Conservation (phyloP, 805 yeast species). For the Jamesozyma lodderae region DNA sequence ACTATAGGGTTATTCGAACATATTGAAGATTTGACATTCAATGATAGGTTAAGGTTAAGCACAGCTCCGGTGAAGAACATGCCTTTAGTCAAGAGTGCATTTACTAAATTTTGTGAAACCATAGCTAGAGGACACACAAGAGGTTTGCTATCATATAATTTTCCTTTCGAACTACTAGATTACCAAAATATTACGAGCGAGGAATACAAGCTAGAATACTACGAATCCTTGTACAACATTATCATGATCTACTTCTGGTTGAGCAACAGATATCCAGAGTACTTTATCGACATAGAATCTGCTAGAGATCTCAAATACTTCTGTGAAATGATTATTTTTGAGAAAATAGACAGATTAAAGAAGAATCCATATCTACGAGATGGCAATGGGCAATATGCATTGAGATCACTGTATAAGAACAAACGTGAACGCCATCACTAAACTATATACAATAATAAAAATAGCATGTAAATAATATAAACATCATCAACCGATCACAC, state of each 20-base stretch:
- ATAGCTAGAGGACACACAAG: conserved; percentile 48
- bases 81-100: conserved; percentile 34
- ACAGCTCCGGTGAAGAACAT: conserved; percentile 52
- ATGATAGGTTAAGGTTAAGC: conserved; percentile 48
- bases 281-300: conserved; percentile 66
- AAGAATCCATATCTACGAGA: conserved; percentile 24
- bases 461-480: too few species aligned
- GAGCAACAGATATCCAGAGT: conserved; percentile 74
- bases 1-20: conserved; percentile 39
- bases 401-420: too few species aligned
- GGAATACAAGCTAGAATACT: conserved; percentile 20
- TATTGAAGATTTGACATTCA: conserved; percentile 37
- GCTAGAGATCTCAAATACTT: conserved; percentile 61
- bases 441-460: too few species aligned
- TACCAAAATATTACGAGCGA: conserved; percentile 20
- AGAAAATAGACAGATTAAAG: conserved; percentile 28
- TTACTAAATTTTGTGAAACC: conserved; percentile 40
- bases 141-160: conserved; percentile 44
- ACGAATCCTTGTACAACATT: conserved; percentile 60
- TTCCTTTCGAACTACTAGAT: conserved; percentile 26
- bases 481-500: too few species aligned
- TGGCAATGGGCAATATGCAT: too few species aligned
- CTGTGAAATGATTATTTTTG: conserved; percentile 47
- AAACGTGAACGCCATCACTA: too few species aligned
- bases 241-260: conserved; percentile 75